These are phyloP conservation scores for Hypsizygus ulmarius DNA, from an alignment of 1,284 basidiomycete species.

Conservation along the genomic window DNA sequence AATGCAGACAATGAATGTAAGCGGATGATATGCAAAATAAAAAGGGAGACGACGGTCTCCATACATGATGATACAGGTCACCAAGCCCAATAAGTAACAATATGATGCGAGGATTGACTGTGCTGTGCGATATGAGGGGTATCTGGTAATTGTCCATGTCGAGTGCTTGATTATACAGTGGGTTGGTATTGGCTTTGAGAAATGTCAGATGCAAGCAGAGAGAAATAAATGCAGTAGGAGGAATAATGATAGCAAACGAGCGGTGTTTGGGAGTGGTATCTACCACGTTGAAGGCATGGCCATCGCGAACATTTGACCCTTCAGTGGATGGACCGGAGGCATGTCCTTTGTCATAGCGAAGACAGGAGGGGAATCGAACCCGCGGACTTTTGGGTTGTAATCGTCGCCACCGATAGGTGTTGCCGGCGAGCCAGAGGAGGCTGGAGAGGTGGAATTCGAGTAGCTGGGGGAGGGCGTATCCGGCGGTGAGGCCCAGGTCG, in stretches of 20 bases:
- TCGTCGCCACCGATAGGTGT: constrained; percentile 52
- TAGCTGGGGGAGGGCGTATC: constrained; percentile 40
- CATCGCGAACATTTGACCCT: constrained; percentile 48
- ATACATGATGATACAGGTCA: constrained; percentile 16
- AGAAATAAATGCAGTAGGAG: constrained; percentile 15
- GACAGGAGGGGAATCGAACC: constrained; percentile 36
- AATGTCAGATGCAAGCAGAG: constrained; percentile 7
- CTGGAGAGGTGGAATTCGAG: constrained; percentile 50
- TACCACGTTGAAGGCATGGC: constrained; percentile 50
- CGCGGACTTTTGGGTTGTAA: constrained; percentile 43
- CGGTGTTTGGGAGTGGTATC: constrained; percentile 11
- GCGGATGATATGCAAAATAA: constrained; percentile 4
- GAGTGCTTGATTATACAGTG: constrained; percentile 7
- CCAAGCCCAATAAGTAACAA: constrained; percentile 16
- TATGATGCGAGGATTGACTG: constrained; percentile 3
- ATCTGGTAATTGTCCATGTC: constrained; percentile 4
- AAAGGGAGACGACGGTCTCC: constrained; percentile 1
- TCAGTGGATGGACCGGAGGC: constrained; percentile 27
- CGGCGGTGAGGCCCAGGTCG: constrained; percentile 19
- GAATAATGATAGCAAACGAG: constrained; percentile 13
- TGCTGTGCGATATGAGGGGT: background rate
- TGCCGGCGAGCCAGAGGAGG: constrained; percentile 52
- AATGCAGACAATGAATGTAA: constrained; percentile 6
- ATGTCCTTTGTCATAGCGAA: constrained; percentile 31
- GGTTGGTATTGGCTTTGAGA: constrained; percentile 6